Percentiles rank a stretch among this genome's conserved stretches.
Conservation (phyloP, 768 basidiomycete species). For the Suillus occidentalis region DNA sequence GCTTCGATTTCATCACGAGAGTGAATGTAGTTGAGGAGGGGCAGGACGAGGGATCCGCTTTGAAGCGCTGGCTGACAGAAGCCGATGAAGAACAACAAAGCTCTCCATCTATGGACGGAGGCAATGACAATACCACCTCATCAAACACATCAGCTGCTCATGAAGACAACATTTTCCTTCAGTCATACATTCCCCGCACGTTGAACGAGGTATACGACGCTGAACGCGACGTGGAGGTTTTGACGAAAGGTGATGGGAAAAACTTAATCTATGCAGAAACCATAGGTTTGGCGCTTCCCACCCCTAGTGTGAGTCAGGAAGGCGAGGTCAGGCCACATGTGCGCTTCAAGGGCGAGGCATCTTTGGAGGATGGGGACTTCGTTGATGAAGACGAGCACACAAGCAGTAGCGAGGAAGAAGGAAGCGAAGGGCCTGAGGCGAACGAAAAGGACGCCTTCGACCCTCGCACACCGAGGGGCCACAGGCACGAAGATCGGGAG, state of each 20-base stretch:
- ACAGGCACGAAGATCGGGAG: constrained; percentile 90
- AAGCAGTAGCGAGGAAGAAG: constrained; percentile 35
- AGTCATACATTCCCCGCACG: constrained; percentile 89
- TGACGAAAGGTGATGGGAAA: constrained; percentile 67
- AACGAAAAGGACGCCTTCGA: constrained; percentile 32
- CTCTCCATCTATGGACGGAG: constrained; percentile 14
- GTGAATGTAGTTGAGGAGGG: constrained; percentile 42
- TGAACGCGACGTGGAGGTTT: constrained; percentile 82
- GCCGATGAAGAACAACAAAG: constrained; percentile 22
- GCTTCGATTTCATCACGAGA: constrained; percentile 87
- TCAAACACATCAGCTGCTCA: constrained; percentile 39
- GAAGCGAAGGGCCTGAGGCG: constrained; percentile 31
- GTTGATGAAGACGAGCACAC: constrained; percentile 27
- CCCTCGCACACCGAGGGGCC: constrained; percentile 70
- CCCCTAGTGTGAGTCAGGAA: constrained; percentile 12
- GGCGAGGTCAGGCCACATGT: constrained; percentile 14
- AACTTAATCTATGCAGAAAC: constrained; percentile 86
- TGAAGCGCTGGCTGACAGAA: constrained; percentile 53
- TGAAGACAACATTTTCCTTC: constrained; percentile 88
- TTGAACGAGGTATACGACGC: constrained; percentile 94
- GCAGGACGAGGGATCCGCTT: constrained; percentile 23
- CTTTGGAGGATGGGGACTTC: constrained; percentile 20
- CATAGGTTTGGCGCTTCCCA: constrained; percentile 68
- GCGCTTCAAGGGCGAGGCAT: constrained; percentile 19
- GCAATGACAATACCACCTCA: constrained; percentile 12